These are phyloP conservation scores for Beauveria scarabaeidicola DNA, from an alignment of 2,329 filamentous ascomycete genomes.

Conservation along the genomic window DNA sequence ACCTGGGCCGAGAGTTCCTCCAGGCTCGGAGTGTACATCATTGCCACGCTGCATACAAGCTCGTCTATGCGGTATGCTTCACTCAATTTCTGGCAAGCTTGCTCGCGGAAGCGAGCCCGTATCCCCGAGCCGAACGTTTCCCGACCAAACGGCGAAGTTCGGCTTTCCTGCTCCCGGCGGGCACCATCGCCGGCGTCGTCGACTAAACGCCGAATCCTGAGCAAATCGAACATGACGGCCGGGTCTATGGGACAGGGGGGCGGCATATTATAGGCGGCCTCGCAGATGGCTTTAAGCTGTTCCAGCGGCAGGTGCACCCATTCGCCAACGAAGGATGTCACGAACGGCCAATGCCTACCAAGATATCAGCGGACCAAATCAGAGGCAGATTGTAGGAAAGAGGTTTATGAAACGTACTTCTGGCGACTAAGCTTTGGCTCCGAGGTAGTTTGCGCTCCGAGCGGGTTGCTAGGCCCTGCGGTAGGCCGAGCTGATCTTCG, in stretches of 20 bases:
- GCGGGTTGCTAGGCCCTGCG: no score
- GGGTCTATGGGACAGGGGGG: conserved; percentile 71
- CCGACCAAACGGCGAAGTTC: conserved; percentile 54
- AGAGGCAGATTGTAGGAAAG: no score
- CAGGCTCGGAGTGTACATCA: conserved; percentile 69
- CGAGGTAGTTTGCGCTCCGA: no score
- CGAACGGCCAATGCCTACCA: no score
- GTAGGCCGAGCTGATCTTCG: no score
- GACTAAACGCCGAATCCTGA: conserved; percentile 72
- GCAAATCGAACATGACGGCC: conserved; percentile 72
- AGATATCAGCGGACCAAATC: no score
- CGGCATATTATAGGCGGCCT: conserved; percentile 70
- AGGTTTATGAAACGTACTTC: no score
- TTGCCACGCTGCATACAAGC: conserved; percentile 72
- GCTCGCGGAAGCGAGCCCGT: conserved; percentile 52
- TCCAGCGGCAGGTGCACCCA: no score
- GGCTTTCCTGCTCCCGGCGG: conserved; percentile 57
- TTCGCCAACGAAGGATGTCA: no score
- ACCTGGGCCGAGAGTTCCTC: conserved; percentile 70
- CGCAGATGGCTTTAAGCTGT: conserved; percentile 60
- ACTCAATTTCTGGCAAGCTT: conserved; percentile 69
- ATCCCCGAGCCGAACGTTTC: no score
- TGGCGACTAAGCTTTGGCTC: no score
- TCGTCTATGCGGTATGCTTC: conserved; percentile 75
- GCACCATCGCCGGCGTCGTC: conserved; percentile 73